Evolutionary conservation across 2,329 filamentous ascomycete species (phyloP), one percentile per base, ranked within the genome.

Genomic region (Fusarium torulosum): DNA sequence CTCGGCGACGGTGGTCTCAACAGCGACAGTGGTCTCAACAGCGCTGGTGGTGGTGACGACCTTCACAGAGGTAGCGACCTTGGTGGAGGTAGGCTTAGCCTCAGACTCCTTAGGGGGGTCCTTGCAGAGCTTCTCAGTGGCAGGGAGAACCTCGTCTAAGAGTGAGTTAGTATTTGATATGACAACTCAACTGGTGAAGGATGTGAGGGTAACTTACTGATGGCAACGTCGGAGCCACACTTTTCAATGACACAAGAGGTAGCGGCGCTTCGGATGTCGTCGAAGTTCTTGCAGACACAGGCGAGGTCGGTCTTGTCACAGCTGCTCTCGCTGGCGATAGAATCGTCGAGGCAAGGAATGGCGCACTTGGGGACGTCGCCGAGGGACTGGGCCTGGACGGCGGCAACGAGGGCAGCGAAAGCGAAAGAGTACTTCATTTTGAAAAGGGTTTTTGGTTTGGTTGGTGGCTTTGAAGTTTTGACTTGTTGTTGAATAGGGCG

Each of bases 381-480:
- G 51, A 60, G 68, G 59, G 70, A 67, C 76, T 79, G 77, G 67
- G 79, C 80, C 53, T 69, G 66, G 43, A 70, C 79, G 53, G 75
- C 66, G 58, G 76, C 72, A 68, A 75, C 75, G 66, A 80, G 72
- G 71, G 75, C 70, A 56, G 78, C 51, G 65, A 76, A 70, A 59
- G 74, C 75, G 69, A 78, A 49, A 57, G 78, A 54, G 74, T 72
- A 76, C 78, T 80, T 80, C 79, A 80, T 80, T 29, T 77, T 80
- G 76, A 72, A 51, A 52, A 11, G 6, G 27, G 27, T 29, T 29
- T 29, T 29, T 29, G 27, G 9, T 29, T 29, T 29, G 27, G 54
- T 67, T 63, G 59, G 42, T 58, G 20, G 35, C 51, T 59, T 43
- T 54, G 25, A 42, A 38, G 27, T 27, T 21, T 59, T 59, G 56